Conservation (phyloP, 345 rosid species). For the Triadica sebifera region DNA sequence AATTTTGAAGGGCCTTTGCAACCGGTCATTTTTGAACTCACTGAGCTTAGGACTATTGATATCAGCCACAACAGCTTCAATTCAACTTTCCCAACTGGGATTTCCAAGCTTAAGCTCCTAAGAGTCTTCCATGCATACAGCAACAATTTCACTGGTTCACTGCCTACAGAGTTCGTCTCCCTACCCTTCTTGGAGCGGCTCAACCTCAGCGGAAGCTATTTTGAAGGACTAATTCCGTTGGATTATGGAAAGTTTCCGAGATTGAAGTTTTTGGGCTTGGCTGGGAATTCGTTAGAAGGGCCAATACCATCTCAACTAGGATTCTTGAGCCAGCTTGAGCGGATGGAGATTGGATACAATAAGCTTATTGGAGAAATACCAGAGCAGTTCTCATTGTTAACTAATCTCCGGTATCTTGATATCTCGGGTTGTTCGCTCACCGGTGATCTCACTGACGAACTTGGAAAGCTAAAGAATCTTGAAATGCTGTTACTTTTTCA, state of each 20-base stretch:
- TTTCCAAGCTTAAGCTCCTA: slow-evolving; percentile 71
- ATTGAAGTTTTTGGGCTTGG: slow-evolving; percentile 53
- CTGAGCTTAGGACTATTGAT: slow-evolving; percentile 60
- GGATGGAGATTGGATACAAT: slow-evolving; percentile 81
- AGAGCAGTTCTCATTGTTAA: slow-evolving; percentile 43
- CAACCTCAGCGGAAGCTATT: slow-evolving; percentile 96
- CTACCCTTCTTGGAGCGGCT: slow-evolving; percentile 68
- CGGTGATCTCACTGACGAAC: slow-evolving; percentile 55
- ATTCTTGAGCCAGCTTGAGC: slow-evolving; percentile 53
- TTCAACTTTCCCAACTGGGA: slow-evolving; percentile 66
- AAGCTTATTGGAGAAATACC: slow-evolving; percentile 59
- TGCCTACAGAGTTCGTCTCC: slow-evolving; percentile 50
- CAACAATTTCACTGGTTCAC: slow-evolving; percentile 65
- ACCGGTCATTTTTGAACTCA: slow-evolving; percentile 52
- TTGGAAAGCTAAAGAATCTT: slow-evolving; percentile 60
- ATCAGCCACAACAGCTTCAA: slow-evolving; percentile 79
- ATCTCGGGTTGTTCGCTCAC: slow-evolving; percentile 61
- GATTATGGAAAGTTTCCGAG: slow-evolving; percentile 58
- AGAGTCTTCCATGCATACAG: slow-evolving; percentile 69
- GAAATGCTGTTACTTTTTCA: slow-evolving; percentile 51
- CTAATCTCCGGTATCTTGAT: slow-evolving; percentile 66
- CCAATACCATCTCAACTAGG: slow-evolving; percentile 64
- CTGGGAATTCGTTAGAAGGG: slow-evolving; percentile 73
- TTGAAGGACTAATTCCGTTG: slow-evolving; percentile 67
- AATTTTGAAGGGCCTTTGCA: slow-evolving; percentile 58